A percentile compares a stretch with the other conserved stretches of the same genome.
These are phyloP conservation scores for Yamadazyma laniorum DNA, from an alignment of 805 yeast genomes.

Conservation along the genomic window DNA sequence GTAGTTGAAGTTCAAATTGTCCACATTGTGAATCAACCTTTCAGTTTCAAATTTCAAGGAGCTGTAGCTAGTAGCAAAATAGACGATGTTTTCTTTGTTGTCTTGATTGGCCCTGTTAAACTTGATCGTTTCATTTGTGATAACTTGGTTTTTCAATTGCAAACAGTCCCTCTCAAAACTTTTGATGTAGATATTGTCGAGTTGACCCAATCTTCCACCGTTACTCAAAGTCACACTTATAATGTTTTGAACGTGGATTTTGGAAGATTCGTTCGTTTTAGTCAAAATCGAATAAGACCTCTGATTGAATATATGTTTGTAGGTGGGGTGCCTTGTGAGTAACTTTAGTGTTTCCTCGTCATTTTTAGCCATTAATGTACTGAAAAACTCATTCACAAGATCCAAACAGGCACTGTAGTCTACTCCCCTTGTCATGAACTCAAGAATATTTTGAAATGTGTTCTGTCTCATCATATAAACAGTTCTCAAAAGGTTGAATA, in stretches of 20 bases:
- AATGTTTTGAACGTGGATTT: constrained; percentile 29
- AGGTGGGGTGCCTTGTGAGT: constrained; percentile 28
- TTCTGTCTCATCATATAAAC: constrained; percentile 30
- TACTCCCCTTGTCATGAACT: constrained; percentile 15
- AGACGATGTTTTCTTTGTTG: constrained; percentile 55
- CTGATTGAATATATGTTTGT: constrained; percentile 25
- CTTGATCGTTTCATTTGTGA: constrained; percentile 46
- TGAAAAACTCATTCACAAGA: constrained; percentile 30
- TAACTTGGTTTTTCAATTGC: constrained; percentile 31
- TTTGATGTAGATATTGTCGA: constrained; percentile 34
- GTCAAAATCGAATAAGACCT: constrained; percentile 23
- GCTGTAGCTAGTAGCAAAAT: constrained; percentile 48
- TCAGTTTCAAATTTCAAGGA: constrained; percentile 43
- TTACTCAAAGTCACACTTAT: constrained; percentile 30
- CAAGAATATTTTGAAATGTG: constrained; percentile 20
- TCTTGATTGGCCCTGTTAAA: constrained; percentile 61
- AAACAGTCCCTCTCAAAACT: constrained; percentile 36
- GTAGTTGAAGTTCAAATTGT: constrained; percentile 31
- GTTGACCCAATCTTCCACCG: constrained; percentile 34
- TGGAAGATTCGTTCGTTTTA: constrained; percentile 16
- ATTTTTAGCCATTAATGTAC: constrained; percentile 28
- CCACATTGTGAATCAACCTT: constrained; percentile 27
- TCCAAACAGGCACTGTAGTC: constrained; percentile 17
- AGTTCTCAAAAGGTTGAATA: constrained; percentile 37
- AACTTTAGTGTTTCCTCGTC: constrained; percentile 36